Evolutionary conservation across 225 moss, liverwort and hornwort species (phyloP).

Genomic region (Takakia lepidozioides): DNA sequence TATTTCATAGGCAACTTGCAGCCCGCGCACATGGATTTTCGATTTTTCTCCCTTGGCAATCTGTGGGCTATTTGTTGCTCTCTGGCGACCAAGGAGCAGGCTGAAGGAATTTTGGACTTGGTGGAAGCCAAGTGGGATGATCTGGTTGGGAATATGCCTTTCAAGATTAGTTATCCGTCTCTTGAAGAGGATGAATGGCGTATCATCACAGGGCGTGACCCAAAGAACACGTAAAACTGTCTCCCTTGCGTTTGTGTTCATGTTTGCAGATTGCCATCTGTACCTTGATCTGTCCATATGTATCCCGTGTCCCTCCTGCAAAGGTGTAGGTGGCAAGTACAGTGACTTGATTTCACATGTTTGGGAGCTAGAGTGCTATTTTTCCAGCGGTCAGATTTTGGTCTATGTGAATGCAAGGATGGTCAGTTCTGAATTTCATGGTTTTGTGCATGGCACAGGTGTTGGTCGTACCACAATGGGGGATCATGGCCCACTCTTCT

Average conservation of each 20-base stretch:
- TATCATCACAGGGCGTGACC: slow-evolving; percentile 80
- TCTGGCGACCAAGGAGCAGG: slow-evolving; percentile 63
- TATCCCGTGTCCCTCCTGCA: no score
- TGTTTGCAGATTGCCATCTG: no score
- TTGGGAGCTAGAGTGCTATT: no score
- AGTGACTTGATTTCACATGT: no score
- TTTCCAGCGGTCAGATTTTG: no score
- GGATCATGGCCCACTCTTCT: slow-evolving; percentile 94
- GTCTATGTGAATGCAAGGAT: no score
- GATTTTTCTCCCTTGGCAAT: slow-evolving; percentile 76
- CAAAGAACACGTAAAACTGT: slow-evolving; percentile 70
- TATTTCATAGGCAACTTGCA: slow-evolving; percentile 91
- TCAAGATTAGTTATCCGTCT: slow-evolving; percentile 73
- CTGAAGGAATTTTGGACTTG: slow-evolving; percentile 55
- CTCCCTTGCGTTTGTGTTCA: background rate
- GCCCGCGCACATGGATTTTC: slow-evolving; percentile 96
- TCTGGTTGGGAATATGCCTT: slow-evolving; percentile 75
- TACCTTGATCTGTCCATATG: no score
- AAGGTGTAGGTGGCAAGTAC: no score
- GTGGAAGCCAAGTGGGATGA: slow-evolving; percentile 79
- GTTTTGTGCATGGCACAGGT: slow-evolving; percentile 47
- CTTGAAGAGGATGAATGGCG: slow-evolving; percentile 73
- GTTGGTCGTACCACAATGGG: slow-evolving; percentile 94
- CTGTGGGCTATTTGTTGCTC: slow-evolving; percentile 70
- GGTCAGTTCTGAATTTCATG: no score